Conservation (phyloP, 306 rosid genomes). For the Casuarina equisetifolia region DNA sequence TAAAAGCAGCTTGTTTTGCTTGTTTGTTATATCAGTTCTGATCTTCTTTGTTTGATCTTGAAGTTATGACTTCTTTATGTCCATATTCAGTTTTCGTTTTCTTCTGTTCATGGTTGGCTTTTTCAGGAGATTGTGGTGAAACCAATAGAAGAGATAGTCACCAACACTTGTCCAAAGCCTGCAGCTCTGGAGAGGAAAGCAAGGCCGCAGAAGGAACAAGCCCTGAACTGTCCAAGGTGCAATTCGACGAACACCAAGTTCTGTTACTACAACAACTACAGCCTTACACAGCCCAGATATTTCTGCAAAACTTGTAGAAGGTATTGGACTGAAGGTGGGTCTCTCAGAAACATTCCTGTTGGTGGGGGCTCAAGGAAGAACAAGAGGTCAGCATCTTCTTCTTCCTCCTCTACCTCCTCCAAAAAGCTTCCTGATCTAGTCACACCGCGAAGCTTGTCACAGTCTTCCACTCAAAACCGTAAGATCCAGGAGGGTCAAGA, state of each 20-base stretch:
- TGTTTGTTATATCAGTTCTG: slow-evolving; percentile 15
- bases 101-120: not conserved
- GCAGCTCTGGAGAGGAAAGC: slow-evolving; percentile 40
- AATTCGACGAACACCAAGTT: slow-evolving; percentile 78
- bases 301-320: slow-evolving; percentile 87
- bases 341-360: slow-evolving; percentile 82
- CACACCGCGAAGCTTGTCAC: slow-evolving; percentile 21
- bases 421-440: slow-evolving; percentile 50
- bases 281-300: slow-evolving; percentile 80
- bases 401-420: slow-evolving; percentile 16
- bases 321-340: slow-evolving; percentile 93
- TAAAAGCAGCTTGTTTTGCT: slow-evolving; percentile 28
- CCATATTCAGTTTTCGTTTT: not conserved
- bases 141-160: slow-evolving; percentile 53
- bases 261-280: slow-evolving; percentile 88
- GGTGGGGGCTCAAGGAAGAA: slow-evolving; percentile 84
- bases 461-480: slow-evolving; percentile 29
- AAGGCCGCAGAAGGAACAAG: slow-evolving; percentile 62
- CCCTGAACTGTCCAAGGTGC: slow-evolving; percentile 82
- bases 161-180: slow-evolving; percentile 42
- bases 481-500: slow-evolving; percentile 48
- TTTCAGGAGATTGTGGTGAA: slow-evolving; percentile 69
- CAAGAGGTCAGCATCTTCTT: slow-evolving; percentile 53
- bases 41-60: slow-evolving; percentile 15
- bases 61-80: slow-evolving; percentile 1